These are phyloP conservation scores for Mallotus nudiflorus DNA, from an alignment of 345 rosid species.

Conservation along the genomic window DNA sequence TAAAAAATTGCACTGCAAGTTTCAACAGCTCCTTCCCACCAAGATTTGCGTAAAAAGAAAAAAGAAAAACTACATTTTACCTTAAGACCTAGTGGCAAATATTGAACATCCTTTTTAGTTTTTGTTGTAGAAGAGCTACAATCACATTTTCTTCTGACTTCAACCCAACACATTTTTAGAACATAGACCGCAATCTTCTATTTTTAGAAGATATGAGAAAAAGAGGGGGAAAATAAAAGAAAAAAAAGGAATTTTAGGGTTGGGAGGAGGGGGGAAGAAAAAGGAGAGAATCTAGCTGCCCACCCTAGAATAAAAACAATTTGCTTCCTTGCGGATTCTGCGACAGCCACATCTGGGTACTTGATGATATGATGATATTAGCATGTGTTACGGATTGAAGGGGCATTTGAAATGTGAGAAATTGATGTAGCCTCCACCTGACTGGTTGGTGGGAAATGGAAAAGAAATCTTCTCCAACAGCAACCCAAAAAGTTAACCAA, in stretches of 20 bases:
- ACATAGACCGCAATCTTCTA: slow-evolving; percentile 49
- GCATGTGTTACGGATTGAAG: slow-evolving; percentile 33
- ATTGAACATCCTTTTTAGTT: slow-evolving; percentile 46
- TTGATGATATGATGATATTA: slow-evolving; percentile 20
- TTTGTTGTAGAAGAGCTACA: slow-evolving; percentile 59
- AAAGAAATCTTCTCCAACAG: slow-evolving; percentile 50
- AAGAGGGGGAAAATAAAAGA: slow-evolving; percentile 5
- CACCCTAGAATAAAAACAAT: slow-evolving; percentile 36
- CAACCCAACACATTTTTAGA: slow-evolving; percentile 48
- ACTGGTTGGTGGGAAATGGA: slow-evolving; percentile 36
- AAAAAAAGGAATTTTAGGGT: slow-evolving; percentile 20
- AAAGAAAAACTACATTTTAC: slow-evolving; percentile 42
- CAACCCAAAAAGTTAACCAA: slow-evolving; percentile 41
- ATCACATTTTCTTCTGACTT: slow-evolving; percentile 52
- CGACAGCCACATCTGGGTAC: slow-evolving; percentile 30
- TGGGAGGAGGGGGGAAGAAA: slow-evolving; percentile 15
- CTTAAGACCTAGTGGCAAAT: slow-evolving; percentile 50
- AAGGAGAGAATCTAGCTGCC: slow-evolving; percentile 42
- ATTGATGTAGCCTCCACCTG: slow-evolving; percentile 40
- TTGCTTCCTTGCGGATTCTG: slow-evolving; percentile 46
- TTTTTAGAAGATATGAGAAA: slow-evolving; percentile 33
- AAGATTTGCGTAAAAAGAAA: slow-evolving; percentile 25
- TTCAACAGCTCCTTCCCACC: slow-evolving; percentile 56
- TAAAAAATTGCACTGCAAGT: slow-evolving; percentile 49
- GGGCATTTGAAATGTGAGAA: slow-evolving; percentile 32